These are phyloP conservation scores for Coniosporium apollinis DNA, from an alignment of 495 filamentous ascomycete genomes.

Conservation along the genomic window DNA sequence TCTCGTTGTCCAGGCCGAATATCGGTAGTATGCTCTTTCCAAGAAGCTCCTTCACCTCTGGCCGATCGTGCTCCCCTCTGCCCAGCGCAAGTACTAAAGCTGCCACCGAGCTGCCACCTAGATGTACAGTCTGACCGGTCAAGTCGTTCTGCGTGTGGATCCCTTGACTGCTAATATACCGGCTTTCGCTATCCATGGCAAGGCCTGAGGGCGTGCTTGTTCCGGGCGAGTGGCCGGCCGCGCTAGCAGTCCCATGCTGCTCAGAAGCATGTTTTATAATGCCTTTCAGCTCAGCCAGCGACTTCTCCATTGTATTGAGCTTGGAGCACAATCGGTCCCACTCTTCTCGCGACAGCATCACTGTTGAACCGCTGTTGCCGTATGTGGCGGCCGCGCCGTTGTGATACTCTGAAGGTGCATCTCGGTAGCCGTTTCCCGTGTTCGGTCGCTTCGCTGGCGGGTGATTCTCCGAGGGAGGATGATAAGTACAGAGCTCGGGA, in stretches of 20 bases:
- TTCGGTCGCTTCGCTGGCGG: slow-evolving; percentile 19
- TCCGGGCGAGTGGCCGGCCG: no score
- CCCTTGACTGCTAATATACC: slow-evolving; percentile 19
- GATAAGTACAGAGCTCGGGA: slow-evolving; percentile 24
- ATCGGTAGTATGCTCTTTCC: slow-evolving; percentile 67
- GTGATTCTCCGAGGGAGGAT: slow-evolving; percentile 11
- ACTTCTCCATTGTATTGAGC: slow-evolving; percentile 22
- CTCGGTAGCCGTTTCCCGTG: no score
- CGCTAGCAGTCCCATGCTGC: no score
- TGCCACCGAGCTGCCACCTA: slow-evolving; percentile 42
- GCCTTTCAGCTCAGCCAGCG: slow-evolving; percentile 18
- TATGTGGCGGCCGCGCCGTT: no score
- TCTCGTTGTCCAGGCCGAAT: slow-evolving; percentile 65
- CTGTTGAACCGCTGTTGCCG: slow-evolving; percentile 11
- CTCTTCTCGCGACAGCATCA: slow-evolving; percentile 20
- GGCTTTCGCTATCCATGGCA: no score
- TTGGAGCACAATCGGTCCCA: slow-evolving; percentile 23
- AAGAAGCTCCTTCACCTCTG: slow-evolving; percentile 32
- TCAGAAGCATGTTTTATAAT: slow-evolving; percentile 16
- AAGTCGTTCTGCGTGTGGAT: slow-evolving; percentile 37
- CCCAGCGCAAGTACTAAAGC: slow-evolving; percentile 49
- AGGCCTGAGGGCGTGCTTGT: background rate
- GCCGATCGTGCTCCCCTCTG: slow-evolving; percentile 37
- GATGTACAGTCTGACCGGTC: slow-evolving; percentile 37
- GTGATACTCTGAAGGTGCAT: no score